Evolutionary conservation across 148 eudicot species (phyloP), one percentile per base, ranked within the genome.

Genomic region (Diospyros lotus): DNA sequence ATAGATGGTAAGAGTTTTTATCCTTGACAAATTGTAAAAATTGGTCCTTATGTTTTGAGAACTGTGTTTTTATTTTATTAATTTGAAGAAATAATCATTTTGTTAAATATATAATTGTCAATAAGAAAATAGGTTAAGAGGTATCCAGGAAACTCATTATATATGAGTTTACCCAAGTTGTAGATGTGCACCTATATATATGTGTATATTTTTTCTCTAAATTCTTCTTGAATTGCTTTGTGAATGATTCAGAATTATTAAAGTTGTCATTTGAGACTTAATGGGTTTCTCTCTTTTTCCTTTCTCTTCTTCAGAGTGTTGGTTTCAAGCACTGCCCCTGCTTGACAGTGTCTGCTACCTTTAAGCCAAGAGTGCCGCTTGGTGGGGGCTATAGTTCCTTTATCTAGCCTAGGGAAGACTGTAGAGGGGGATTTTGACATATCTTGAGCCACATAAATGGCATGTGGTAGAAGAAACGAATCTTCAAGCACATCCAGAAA

Each of bases 311-410:
- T 60, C 85, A 94, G 98, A 81, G 90, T 78, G 70, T 92, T 55
- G 83, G 87, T 53, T 92, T 94, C 81, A 82, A 68, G 41, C 78
- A 77, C 54, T 90, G 92, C 80, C 90, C 96, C 15, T 83, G 83
- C 77, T 81, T 92, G 88, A 68, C 42, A 74, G 91, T 76, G 63
- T 87, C 91, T 63, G 87, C 89, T 50, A 78, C 18, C 61, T 94
- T 90, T 75, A 87, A 71, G 83, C 97, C 97, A 55, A 84, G 91
- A 79, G 84, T 90, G 70, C 97, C 97, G 62, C 89, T 92, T 62
- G 93, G 89, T 77, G 96, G 94, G 78, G 98, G 98, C 44, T 82
- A 85, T 69, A 88, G 80, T 75, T 90, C 90, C 14, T 94, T 86
- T 80, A 56, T 75, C 17, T 88, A 83, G 78, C 65, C 59, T 53